Evolutionary conservation across 2,329 filamentous ascomycete species (phyloP).

Genomic region (Rhinocladiella mackenziei): DNA sequence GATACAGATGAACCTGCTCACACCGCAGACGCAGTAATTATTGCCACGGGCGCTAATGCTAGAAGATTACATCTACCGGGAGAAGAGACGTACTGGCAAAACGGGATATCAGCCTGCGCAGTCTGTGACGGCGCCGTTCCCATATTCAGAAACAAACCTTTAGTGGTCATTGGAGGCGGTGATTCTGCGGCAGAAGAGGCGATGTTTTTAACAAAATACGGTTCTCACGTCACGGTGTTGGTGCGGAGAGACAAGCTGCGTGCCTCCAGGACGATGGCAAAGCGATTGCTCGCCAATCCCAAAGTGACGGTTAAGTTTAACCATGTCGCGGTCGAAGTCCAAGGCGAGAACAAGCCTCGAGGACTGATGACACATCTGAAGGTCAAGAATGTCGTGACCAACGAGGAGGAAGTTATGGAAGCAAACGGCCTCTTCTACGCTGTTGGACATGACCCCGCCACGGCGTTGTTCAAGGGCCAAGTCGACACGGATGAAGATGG

Average conservation of each 20-base stretch:
- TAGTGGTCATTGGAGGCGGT: slow-evolving; percentile 93
- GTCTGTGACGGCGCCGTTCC: slow-evolving; percentile 96
- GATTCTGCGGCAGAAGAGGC: slow-evolving; percentile 97
- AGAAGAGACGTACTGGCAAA: slow-evolving; percentile 96
- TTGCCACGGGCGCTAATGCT: slow-evolving; percentile 92
- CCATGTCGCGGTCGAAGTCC: slow-evolving; percentile 73
- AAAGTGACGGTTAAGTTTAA: slow-evolving; percentile 92
- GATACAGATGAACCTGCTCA: slow-evolving; percentile 65
- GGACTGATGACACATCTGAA: slow-evolving; percentile 85
- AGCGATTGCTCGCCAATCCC: slow-evolving; percentile 71
- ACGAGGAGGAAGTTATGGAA: slow-evolving; percentile 74
- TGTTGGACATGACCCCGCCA: slow-evolving; percentile 93
- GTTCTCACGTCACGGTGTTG: slow-evolving; percentile 86
- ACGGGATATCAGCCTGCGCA: slow-evolving; percentile 90
- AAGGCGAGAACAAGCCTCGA: slow-evolving; percentile 68
- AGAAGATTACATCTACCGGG: slow-evolving; percentile 76
- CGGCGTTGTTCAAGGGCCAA: slow-evolving; percentile 83
- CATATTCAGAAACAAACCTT: slow-evolving; percentile 93
- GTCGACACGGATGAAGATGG: slow-evolving; percentile 83
- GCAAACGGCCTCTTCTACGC: slow-evolving; percentile 96
- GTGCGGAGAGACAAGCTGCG: slow-evolving; percentile 83
- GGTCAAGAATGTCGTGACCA: slow-evolving; percentile 73
- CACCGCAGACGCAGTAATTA: slow-evolving; percentile 88
- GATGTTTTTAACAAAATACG: slow-evolving; percentile 96
- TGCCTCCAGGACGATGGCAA: slow-evolving; percentile 88